Evolutionary conservation across 352 stramenopile genomes (phyloP), one percentile per base, ranked within the genome.

Genomic region (Phytophthora quininea): DNA sequence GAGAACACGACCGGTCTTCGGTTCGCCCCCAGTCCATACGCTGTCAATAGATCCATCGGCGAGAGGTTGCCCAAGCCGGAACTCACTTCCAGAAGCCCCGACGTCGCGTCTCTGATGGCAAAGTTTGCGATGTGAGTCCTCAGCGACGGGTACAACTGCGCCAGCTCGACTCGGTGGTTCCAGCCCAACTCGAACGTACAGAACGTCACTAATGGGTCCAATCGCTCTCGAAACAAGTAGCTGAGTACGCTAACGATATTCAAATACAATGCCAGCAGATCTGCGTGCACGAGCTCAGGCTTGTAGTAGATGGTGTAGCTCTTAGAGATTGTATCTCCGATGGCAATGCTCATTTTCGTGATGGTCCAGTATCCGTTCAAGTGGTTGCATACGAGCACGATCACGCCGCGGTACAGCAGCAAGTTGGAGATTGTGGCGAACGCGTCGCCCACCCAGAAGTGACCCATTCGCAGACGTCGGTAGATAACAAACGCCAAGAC

Each of bases 371-470:
- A 79, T 30, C 65, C 73, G 54, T 85, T 79, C 35, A 85, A 33
- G 1, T 69, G 48, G 30, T 62, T 79, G 51, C 65, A 73, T 8
- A 83, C 11, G 3, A 83, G 19, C 15, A 81, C 64, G 11, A 76
- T 43, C 3, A 77, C 35, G 0, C 77, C 77, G 11, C 77, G 77
- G 30, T 73, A 58, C 1, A 81, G 19, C 3, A 86, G 54, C 52
- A 63, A 62, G 4, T 53, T 69, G 0, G 77, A 83, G n/a, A 86
- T 67, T 0, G 64, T 66, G 2, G 69, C 69, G 30, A 86, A 83
- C 2, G 71, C 74, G 40, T 78, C 73, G 7, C 77, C 74, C 12
- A 86, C 61, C 77, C 76, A 84, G 59, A 82, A 55, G 46, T 71
- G 64, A 3, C 74, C 71, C 4, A 53, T 40, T 2, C 60, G 65